These are phyloP conservation scores for Blastobotrys apis DNA, from an alignment of 1,139 yeast species.

Conservation along the genomic window DNA sequence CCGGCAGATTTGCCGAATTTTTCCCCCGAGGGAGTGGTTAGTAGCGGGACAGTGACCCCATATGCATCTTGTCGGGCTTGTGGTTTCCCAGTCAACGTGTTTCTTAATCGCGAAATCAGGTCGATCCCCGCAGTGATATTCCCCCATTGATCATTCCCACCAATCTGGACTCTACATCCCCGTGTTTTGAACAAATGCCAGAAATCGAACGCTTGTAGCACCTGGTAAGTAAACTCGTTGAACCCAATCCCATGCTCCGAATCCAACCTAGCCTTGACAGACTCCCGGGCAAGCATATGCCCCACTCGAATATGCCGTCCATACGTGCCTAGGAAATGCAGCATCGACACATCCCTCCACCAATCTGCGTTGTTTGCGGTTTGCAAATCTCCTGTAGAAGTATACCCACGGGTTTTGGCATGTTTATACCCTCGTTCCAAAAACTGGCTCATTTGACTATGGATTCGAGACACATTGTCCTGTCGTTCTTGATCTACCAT, in stretches of 20 bases:
- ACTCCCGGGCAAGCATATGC: constrained; percentile 86
- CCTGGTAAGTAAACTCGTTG: constrained; percentile 89
- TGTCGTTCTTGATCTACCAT: constrained; percentile 51
- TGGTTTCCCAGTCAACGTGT: constrained; percentile 2
- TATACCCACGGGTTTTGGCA: constrained; percentile 53
- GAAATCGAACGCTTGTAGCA: constrained; percentile 90
- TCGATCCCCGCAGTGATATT: constrained; percentile 96
- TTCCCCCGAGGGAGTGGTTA: constrained; percentile 86
- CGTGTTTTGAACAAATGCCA: constrained; percentile 62
- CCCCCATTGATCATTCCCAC: constrained; percentile 99
- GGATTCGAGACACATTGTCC: constrained; percentile 57
- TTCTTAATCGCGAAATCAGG: constrained; percentile 59
- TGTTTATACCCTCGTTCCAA: constrained; percentile 57
- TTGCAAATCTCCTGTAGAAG: constrained; percentile 39
- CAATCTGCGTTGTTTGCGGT: constrained; percentile 68
- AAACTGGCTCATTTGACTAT: constrained; percentile 57
- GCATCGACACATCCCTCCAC: constrained; percentile 77
- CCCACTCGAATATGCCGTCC: constrained; percentile 80
- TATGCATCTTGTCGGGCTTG: constrained; percentile 38
- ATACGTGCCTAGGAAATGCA: constrained; percentile 69
- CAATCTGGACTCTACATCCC: constrained; percentile 72
- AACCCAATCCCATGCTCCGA: constrained; percentile 80
- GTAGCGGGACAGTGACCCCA: constrained; percentile 86
- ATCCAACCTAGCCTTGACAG: constrained; percentile 68
- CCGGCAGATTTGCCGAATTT: constrained; percentile 98